These are phyloP conservation scores for Apiotrichum veenhuisii DNA, from an alignment of 1,284 basidiomycete genomes.

Conservation along the genomic window DNA sequence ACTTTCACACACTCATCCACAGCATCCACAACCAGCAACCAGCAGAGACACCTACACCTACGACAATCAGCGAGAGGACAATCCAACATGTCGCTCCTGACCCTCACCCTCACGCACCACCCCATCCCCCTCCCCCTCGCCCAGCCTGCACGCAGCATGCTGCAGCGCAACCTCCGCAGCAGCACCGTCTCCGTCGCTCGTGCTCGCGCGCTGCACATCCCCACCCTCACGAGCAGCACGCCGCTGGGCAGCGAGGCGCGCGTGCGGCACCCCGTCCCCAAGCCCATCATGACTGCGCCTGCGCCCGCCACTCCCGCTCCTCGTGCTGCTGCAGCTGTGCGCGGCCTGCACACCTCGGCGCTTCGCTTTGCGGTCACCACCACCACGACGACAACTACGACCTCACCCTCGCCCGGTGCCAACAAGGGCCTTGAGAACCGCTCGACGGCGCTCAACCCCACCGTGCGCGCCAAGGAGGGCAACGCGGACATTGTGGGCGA, in stretches of 20 bases:
- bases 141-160: too few relatives aligned
- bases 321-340: not conserved
- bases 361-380: not conserved
- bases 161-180: too few relatives aligned
- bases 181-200: not conserved
- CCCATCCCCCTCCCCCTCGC: too few relatives aligned
- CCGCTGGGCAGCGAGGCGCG: not conserved
- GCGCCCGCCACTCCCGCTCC: not conserved
- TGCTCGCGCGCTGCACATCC: not conserved
- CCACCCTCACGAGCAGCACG: not conserved
- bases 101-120: not conserved
- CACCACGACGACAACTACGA: too few relatives aligned
- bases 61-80: not conserved
- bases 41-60: not conserved
- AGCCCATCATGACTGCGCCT: not conserved
- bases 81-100: conserved; percentile 2
- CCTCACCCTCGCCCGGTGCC: too few relatives aligned
- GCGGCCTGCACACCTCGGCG: not conserved
- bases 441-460: not conserved
- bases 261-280: not conserved
- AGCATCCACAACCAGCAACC: not conserved
- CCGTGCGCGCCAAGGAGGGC: not conserved
- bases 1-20: not conserved
- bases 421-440: not conserved
- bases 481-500: not conserved